Conservation (phyloP, 257 asterid species). For the Nicotiana sylvestris region DNA sequence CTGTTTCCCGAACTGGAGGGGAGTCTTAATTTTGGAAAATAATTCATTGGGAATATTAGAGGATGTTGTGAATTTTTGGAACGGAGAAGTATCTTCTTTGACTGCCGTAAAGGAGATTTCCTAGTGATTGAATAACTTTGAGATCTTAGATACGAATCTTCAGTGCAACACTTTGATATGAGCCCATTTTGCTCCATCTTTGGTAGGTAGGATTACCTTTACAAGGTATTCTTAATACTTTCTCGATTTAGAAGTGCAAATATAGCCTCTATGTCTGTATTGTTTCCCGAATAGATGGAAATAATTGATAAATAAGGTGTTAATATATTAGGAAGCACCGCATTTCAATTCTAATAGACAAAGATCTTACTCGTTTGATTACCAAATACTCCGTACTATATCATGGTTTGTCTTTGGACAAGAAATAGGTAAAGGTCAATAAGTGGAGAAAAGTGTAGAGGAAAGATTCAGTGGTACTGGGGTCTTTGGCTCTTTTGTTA, state of each 20-base stretch:
- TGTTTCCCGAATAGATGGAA: not conserved
- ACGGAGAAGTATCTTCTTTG: not conserved
- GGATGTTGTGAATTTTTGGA: not conserved
- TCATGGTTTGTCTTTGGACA: not conserved
- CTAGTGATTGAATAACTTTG: not conserved
- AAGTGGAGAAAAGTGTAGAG: not conserved
- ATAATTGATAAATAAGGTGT: not conserved
- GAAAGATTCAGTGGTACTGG: not conserved
- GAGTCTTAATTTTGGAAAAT: not conserved
- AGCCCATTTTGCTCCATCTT: not conserved
- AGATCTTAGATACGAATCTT: not conserved
- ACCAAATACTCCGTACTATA: not conserved
- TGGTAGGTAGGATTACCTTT: not conserved
- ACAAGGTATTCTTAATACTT: not conserved
- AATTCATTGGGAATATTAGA: not conserved
- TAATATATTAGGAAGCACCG: not conserved
- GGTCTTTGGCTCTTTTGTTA: not conserved
- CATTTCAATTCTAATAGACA: not conserved
- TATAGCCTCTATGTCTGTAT: not conserved
- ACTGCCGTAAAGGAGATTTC: not conserved
- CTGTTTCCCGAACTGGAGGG: not conserved
- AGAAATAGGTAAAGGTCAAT: constrained; percentile 1
- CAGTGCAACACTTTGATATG: not conserved
- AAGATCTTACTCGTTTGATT: not conserved
- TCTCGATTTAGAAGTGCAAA: not conserved